Percentiles rank a stretch among this genome's conserved stretches.
phyloP scores from a whole-genome alignment of 768 basidiomycete genomes.

The Tricholoma sp. region DNA sequence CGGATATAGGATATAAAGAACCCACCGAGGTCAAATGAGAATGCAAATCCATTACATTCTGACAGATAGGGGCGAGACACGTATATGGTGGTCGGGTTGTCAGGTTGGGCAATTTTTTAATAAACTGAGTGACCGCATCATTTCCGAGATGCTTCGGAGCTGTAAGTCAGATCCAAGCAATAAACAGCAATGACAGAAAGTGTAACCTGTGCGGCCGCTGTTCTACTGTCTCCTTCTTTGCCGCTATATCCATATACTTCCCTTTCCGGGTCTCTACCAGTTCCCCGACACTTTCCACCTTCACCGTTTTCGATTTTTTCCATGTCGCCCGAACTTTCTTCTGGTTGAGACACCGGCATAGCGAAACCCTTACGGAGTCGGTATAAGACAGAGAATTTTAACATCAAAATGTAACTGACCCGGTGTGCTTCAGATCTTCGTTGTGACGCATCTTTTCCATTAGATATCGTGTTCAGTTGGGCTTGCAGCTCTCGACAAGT shows the following conservation, averaged over 20 bases:
- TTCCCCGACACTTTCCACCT: no score
- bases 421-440: neutral
- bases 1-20: neutral
- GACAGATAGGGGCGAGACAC: neutral
- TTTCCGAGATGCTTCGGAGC: neutral
- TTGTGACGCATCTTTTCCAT: neutral
- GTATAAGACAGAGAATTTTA: no score
- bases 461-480: neutral
- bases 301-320: no score
- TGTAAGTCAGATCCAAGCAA: no score
- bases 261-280: no score
- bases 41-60: neutral
- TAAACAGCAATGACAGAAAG: no score
- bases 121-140: neutral
- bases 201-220: no score
- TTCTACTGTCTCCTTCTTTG: no score
- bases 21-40: neutral
- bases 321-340: no score
- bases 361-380: no score
- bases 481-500: neutral
- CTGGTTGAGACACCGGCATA: no score
- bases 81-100: neutral
- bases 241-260: no score
- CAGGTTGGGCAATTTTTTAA: neutral
- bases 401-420: neutral